Evolutionary conservation across 78 protist species (phyloP).

Genomic region (Dictyostelium intermedium): DNA sequence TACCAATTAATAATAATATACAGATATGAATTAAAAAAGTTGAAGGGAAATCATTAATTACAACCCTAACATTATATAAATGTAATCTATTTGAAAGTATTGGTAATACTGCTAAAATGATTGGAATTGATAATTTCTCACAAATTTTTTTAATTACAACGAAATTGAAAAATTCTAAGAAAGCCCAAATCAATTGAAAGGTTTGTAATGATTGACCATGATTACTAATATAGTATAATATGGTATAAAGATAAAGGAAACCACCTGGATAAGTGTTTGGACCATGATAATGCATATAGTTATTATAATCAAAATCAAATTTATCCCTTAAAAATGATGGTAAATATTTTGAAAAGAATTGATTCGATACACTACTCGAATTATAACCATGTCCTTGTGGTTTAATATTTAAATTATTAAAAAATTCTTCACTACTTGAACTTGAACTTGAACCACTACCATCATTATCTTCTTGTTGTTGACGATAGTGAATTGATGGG

Average conservation of each 20-base stretch:
- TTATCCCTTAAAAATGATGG: neutral
- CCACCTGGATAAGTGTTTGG: conserved; percentile 82
- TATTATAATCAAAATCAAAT: conserved; percentile 40
- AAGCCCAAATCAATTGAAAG: conserved; percentile 67
- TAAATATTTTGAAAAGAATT: neutral
- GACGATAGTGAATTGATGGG: neutral
- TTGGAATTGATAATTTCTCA: conserved; percentile 4
- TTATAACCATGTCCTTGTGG: neutral
- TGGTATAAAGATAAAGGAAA: conserved; percentile 33
- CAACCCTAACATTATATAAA: conserved; percentile 78
- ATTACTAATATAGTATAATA: neutral
- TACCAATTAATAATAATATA: conserved; percentile 23
- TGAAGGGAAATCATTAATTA: conserved; percentile 79
- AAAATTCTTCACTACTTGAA: neutral
- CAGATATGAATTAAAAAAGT: conserved; percentile 44
- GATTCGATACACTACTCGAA: neutral
- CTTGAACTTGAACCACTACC: neutral
- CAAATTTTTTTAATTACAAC: conserved; percentile 17
- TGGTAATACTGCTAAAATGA: conserved; percentile 53
- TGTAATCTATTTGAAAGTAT: conserved; percentile 72
- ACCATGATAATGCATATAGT: conserved; percentile 84
- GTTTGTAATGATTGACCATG: conserved; percentile 28
- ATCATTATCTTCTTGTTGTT: neutral
- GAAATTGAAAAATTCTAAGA: conserved; percentile 40
- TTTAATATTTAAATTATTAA: neutral